Evolutionary conservation across 345 rosid genomes (phyloP).

Genomic region (Eucalyptus decipiens): DNA sequence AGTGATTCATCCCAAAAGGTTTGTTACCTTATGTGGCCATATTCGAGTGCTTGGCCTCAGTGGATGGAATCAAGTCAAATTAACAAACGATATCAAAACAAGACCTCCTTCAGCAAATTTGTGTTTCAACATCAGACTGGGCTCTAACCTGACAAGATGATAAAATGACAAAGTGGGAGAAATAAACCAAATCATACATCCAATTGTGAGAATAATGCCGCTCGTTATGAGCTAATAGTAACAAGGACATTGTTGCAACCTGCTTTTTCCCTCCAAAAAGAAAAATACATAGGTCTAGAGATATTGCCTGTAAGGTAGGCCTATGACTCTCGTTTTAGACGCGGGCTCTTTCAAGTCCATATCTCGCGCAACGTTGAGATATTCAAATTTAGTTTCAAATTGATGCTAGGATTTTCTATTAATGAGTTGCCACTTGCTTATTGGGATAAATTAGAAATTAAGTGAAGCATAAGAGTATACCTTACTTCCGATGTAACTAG

Average conservation of each 20-base stretch:
- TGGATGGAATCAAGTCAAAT: not conserved
- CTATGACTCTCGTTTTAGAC: no score
- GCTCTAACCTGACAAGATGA: not conserved
- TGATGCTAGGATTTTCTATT: fast-evolving
- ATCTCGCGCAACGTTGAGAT: fast-evolving
- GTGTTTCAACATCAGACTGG: not conserved
- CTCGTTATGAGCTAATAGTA: not conserved
- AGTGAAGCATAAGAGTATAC: no score
- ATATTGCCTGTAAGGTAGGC: fast-evolving
- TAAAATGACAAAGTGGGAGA: not conserved
- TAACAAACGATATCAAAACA: not conserved
- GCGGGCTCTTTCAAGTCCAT: no score
- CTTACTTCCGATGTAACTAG: fast-evolving
- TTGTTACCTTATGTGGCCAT: not conserved
- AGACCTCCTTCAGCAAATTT: not conserved
- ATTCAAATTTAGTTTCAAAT: no score
- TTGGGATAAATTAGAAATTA: fast-evolving
- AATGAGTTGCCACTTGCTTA: fast-evolving
- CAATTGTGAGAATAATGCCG: not conserved
- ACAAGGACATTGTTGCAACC: not conserved
- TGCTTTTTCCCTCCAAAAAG: no score
- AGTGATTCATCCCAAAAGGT: not conserved
- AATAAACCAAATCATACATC: not conserved
- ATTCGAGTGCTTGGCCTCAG: not conserved
- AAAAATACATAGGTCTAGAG: no score